Base-by-base conservation (phyloP, 768 basidiomycete genomes). In the Suillus tomentosus region DNA sequence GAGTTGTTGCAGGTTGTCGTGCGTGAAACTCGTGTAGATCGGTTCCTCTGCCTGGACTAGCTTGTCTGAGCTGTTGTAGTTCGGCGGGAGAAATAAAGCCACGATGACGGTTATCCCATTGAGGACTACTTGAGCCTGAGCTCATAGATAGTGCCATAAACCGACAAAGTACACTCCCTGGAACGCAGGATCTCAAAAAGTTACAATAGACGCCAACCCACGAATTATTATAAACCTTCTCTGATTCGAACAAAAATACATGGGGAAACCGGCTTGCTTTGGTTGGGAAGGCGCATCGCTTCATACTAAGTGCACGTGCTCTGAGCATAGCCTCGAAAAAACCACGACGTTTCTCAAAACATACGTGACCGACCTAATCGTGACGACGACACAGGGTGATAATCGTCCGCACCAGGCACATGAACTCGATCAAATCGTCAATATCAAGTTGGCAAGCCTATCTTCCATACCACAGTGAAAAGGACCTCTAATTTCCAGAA, bases 1-100 rank as follows among this genome's bases (percentile, higher is more conserved):
- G 56, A 42, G 54, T 24, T 27, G 22, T 64, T 67, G 71, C 48
- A 63, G 67, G 11, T 45, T 63, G 70, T 68, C 72, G 72, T 66
- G 75, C 69, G 65, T 74, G 58, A 69, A 76, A 69, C 72, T 78
- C 75, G 75, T 77, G 76, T 65, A 76, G 19, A 64, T 76, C 73
- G 48, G 50, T 61, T 37, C 53, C 65, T 66, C 74, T 70, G 61
- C 67, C 73, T 45, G 75, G 76, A 10, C 76, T 76, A 0, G 73
- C 42, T 63, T 77, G 75, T 65, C 74, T 72, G 57, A 76, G 73
- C 34, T 76, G 76, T 64, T 78, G 76, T 5, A 76, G 67, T 40
- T 68, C 73, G 37, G 72, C 75, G 22, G 75, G 75, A 0, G 75
- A 76, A 55, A 76, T 78, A 53, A 76, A 76, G 9, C 75, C 75